Base-by-base conservation (phyloP, 2,329 filamentous ascomycete species). In the Alternaria metachromatica region DNA sequence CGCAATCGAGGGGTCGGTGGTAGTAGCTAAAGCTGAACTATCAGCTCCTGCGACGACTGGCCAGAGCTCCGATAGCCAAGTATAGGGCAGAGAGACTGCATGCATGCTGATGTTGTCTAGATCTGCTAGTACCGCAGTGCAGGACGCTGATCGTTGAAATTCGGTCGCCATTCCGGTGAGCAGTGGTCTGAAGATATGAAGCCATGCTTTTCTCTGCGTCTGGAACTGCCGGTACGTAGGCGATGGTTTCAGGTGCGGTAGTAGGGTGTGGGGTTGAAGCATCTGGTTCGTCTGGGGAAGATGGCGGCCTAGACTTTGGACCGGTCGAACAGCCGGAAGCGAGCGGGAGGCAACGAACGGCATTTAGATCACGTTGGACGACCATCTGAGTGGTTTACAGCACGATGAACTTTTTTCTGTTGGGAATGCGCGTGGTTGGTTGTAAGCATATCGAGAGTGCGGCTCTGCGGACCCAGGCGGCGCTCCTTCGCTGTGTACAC, bases 251-350 rank as follows among this genome's bases (percentile, higher is more conserved):
- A 67, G 62, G 58, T 48, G 28, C 13, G 49, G 26, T 55, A 33
- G 41, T 55, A 61, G 58, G 55, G 64, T 60, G 66, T 64, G 64
- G 62, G 58, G 59, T 57, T 41, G 53, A 30, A 45, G 60, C 55
- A 62, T 55, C 51, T 66, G 58, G 66, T 66, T 70, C 63, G 67
- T 63, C 62, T 54, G 66, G 63, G 58, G 58, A 59, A 63, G 62
- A 68, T 53, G 30, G 51, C 55, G 55, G 53, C 59, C 56, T 55
- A 62, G 58, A 43, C 48, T 59, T 43, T 33, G 18, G n/a, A 53
- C 26, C 41, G 49, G 43, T 51, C 50, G 56, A 60, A 45, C 44
- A 54, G 12, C 46, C 60, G 33, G 53, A 60, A 63, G 63, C 55
- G 57, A 61, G 56, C 64, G 63, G 61, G 61, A 51, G 58, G 50